Base-by-base conservation (phyloP, 2,329 filamentous ascomycete species). In the Elsinoe australis region DNA sequence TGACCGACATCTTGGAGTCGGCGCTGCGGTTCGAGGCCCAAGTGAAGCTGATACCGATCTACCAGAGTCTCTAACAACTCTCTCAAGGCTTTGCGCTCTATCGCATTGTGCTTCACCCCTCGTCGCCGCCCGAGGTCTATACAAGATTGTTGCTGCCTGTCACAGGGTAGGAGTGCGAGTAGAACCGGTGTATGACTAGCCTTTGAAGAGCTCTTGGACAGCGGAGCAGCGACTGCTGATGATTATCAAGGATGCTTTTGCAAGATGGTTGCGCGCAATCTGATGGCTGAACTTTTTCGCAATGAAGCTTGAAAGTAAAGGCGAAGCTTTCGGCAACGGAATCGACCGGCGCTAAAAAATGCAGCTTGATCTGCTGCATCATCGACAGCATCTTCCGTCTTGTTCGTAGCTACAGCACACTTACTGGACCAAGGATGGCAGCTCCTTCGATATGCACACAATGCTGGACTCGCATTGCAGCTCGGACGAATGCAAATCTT, bases 381-480 rank as follows among this genome's bases (percentile, higher is more conserved):
- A 54, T 74, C 80, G 44, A 80, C n/a, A n/a, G n/a, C n/a, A n/a
- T n/a, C n/a, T n/a, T n/a, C n/a, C n/a, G n/a, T n/a, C n/a, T n/a
- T n/a, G n/a, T n/a, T n/a, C n/a, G n/a, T n/a, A n/a, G n/a, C n/a
- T n/a, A n/a, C 82, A 92, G 57, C 90, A 89, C 21, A 85, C 85
- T 7, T 94, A 86, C 60, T 96, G 95, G 69, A 86, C 82, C 63
- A 85, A 94, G 60, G 87, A 95, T 71, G 90, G 26, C 39, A 9
- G 29, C 39, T 5, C 26, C 24, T 9, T 44, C 39, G 22, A 44
- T 44, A 18, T 44, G 39, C 26, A 31, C n/a, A 14, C 39, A 32
- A 6, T 44, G 39, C 26, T 44, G 14, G 28, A 31, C 12, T 6
- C 39, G 15, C 21, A 14, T 44, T 9, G 26, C 39, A 3, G 2